Percentiles rank a stretch among this genome's conserved stretches.
These are phyloP conservation scores for Leonotis leonurus DNA, from an alignment of 257 asterid genomes.

Conservation along the genomic window DNA sequence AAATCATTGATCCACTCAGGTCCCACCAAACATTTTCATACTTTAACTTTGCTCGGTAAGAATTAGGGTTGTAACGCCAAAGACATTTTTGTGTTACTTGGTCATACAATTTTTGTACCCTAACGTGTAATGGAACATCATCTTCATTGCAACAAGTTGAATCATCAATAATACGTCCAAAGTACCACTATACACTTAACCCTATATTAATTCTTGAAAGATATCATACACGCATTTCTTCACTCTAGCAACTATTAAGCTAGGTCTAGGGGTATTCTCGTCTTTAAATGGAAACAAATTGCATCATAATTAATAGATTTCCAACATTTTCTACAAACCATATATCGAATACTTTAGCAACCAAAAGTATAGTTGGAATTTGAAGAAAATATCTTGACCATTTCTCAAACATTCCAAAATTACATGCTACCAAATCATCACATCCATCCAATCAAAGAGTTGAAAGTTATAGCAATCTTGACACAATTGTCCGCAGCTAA, in stretches of 20 bases:
- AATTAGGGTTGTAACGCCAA: not conserved
- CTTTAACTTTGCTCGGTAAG: too few species aligned
- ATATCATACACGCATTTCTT: not conserved
- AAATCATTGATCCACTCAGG: too few species aligned
- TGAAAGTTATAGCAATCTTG: not conserved
- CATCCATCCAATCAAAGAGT: not conserved
- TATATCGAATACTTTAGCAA: constrained; percentile 6
- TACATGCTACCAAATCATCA: not conserved
- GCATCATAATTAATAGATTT: not conserved
- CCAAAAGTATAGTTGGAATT: not conserved
- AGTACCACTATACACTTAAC: not conserved
- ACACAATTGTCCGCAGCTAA: not conserved
- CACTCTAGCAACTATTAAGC: not conserved
- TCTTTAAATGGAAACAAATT: constrained; percentile 1
- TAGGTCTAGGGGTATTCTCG: not conserved
- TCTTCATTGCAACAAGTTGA: not conserved
- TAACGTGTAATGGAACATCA: not conserved
- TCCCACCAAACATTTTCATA: too few species aligned
- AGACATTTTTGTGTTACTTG: not conserved
- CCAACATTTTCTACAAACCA: constrained; percentile 1
- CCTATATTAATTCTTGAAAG: not conserved
- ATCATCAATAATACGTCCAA: not conserved
- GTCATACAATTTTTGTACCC: not conserved
- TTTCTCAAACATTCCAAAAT: not conserved
- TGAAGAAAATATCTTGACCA: not conserved